These are phyloP conservation scores for Diaporthe batatas DNA, from an alignment of 2,329 filamentous ascomycete species.

Conservation along the genomic window DNA sequence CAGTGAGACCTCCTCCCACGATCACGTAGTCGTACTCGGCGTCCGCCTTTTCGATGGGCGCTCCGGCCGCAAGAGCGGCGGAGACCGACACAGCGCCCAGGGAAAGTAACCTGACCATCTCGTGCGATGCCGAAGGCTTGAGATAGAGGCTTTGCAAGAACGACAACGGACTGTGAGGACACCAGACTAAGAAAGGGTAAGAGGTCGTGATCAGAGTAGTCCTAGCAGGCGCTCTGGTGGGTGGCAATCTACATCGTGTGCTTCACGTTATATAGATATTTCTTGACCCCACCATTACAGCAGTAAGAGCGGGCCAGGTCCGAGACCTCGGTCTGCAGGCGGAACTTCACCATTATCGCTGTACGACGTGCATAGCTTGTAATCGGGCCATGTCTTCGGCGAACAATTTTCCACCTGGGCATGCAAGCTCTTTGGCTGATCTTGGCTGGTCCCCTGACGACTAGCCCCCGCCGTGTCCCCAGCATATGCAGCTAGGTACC, in stretches of 20 bases:
- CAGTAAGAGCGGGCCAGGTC: neutral
- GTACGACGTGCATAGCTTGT: neutral
- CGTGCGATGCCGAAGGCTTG: neutral
- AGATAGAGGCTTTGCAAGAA: neutral
- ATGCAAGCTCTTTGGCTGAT: neutral
- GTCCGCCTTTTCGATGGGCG: neutral
- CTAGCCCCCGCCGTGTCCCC: neutral
- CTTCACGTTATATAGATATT: neutral
- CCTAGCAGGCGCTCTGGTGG: neutral
- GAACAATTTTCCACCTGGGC: neutral
- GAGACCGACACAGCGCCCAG: slow-evolving; percentile 3
- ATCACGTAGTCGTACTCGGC: slow-evolving; percentile 20
- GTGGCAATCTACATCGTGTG: neutral
- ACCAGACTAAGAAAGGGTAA: neutral
- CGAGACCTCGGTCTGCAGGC: slow-evolving; percentile 1
- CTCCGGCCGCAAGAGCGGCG: neutral
- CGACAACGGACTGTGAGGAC: neutral
- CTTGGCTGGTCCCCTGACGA: neutral
- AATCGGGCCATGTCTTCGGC: slow-evolving; percentile 3
- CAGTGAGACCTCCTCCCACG: slow-evolving; percentile 21
- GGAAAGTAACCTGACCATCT: slow-evolving; percentile 4
- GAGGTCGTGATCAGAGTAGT: neutral
- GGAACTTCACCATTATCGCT: neutral
- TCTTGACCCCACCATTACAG: neutral
- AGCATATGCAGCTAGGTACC: neutral